These are phyloP conservation scores for Pulveroboletus sp. DNA, from an alignment of 768 basidiomycete genomes.

Conservation along the genomic window DNA sequence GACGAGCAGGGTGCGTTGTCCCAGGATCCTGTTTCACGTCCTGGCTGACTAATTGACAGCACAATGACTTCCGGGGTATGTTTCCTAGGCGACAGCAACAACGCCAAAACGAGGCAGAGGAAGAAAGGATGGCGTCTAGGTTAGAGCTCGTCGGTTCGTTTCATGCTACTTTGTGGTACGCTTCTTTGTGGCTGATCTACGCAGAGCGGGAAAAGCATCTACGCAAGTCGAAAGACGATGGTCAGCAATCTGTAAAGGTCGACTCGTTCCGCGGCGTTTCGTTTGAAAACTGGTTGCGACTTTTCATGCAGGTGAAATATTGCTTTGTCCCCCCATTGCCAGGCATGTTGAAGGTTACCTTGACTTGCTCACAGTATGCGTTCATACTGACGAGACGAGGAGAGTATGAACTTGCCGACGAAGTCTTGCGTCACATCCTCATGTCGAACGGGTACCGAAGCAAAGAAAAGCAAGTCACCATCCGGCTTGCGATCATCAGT, in stretches of 20 bases:
- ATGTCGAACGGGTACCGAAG: constrained; percentile 69
- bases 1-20: constrained; percentile 58
- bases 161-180: neutral
- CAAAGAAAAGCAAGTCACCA: constrained; percentile 56
- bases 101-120: constrained; percentile 11
- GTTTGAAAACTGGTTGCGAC: constrained; percentile 78
- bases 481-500: constrained; percentile 78
- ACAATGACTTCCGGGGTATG: constrained; percentile 19
- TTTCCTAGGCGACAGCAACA: constrained; percentile 15
- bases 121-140: constrained; percentile 51
- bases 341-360: constrained; percentile 2
- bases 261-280: constrained; percentile 74
- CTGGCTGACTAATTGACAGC: constrained; percentile 8
- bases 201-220: constrained; percentile 33
- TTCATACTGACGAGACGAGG: constrained; percentile 62
- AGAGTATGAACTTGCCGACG: constrained; percentile 63
- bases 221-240: constrained; percentile 44
- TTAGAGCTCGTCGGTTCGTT: constrained; percentile 55
- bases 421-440: constrained; percentile 69
- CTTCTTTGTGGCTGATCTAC: neutral
- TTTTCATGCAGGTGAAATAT: constrained; percentile 72
- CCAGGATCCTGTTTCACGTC: constrained; percentile 16
- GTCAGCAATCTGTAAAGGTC: constrained; percentile 40
- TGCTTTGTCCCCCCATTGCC: neutral
- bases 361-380: constrained; percentile 49